Base-by-base conservation (phyloP, 805 yeast genomes). In the Lachancea lanzarotensis region DNA sequence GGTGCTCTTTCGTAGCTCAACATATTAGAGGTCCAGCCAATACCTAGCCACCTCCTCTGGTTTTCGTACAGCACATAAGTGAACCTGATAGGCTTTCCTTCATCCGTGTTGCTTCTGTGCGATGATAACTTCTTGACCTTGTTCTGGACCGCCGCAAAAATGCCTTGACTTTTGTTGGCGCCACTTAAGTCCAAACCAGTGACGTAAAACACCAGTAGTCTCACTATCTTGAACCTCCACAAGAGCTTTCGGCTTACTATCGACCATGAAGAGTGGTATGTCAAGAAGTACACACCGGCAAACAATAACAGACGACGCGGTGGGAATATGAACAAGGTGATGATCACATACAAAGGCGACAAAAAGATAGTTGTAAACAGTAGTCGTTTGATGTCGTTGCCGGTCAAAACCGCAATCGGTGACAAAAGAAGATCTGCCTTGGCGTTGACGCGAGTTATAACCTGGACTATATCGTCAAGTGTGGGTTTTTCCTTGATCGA, bases 41-140 rank as follows among this genome's bases (percentile, higher is more conserved):
- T 86, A 12, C 97, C 98, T 33, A 91, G 72, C 98, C 98, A 91
- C 56, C 95, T 81, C 59, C 98, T 79, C 69, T 91, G 98, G 63
- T 91, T 91, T 63, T 91, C 98, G 64, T 82, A 90, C 10, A 93
- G 71, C 1, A 88, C 97, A 65, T 87, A 91, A 3, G 97, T 90
- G 65, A 90, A 93, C 45, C 90, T 68, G 26, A 87, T 89, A 20
- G 80, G 76, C 47, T 71, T 71, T 7, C 71, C 71, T 42, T 65
- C 68, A n/a, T 50, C 50, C 12, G 47, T 44, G 10, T 45, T 66
- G 13, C 56, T 54, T 51, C 38, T 53, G 40, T 48, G 54, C 43
- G 55, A 60, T 38, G 52, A 66, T 56, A 57, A 52, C 59, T 53
- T 66, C 52, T 52, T 65, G 52, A 59, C 69, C 57, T 50, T 69